Evolutionary conservation across 2,329 filamentous ascomycete species (phyloP), one percentile per base, ranked within the genome.

Genomic region (Neonectria faginata): DNA sequence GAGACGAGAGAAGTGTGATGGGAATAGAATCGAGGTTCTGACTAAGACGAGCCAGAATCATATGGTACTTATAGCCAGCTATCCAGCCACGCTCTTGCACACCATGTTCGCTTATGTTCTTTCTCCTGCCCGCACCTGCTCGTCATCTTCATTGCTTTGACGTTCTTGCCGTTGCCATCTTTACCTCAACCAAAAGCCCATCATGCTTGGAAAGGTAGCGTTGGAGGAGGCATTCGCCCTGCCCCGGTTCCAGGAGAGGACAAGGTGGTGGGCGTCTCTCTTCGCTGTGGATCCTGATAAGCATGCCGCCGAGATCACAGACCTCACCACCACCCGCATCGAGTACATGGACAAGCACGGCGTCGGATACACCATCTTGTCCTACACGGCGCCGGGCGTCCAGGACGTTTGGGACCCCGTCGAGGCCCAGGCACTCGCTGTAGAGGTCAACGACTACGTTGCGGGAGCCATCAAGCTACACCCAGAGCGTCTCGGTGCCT

Each of bases 191-290:
- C 8, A 22, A n/a, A 22, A n/a, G 16, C 6, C 45, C 62, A 74
- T 5, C 25, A 89, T 89, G 86, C 77, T 83, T 12, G 88, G 88
- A 64, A 90, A 90, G 67, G 82, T 90, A 62, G 85, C 85, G 12
- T 80, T 90, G 22, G 88, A 90, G 74, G 88, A 90, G 77, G 86
- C 87, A 14, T 89, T 89, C 67, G 85, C 84, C 65, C 80, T 89
- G 7, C 86, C 88, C 48, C 83, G 86, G 36, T 82, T 89, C 66
- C 80, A 84, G 50, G 85, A 89, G 67, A 85, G 85, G 75, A 87
- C 85, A 5, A 79, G 80, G 69, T 89, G 87, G 86, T 89, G 87
- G 87, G 88, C 88, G 1, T 77, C 80, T 5, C 76, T 90, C 22
- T 90, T 89, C 72, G 83, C 86, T 14, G 80, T 84, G n/a, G 83